A percentile compares a stretch with the other conserved stretches of the same genome.
Conservation (phyloP, 2,329 filamentous ascomycete genomes). For the Ophiostoma sp. region DNA sequence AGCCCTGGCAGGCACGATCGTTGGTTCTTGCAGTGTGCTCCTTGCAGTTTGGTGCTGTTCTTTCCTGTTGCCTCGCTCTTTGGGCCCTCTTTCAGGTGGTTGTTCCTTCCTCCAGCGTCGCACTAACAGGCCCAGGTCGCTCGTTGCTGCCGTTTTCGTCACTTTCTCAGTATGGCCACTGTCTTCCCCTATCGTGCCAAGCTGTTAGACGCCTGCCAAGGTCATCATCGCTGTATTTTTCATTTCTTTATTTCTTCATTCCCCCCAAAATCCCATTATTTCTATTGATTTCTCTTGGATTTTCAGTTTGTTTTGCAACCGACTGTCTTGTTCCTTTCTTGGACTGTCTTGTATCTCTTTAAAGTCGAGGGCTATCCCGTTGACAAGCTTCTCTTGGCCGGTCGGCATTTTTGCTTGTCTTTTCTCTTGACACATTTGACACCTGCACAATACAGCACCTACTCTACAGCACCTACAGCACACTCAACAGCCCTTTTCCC, state of each 20-base stretch:
- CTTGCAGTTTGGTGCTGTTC: neutral
- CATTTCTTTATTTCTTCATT: neutral
- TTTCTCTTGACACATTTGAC: neutral
- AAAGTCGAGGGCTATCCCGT: slow-evolving; percentile 9
- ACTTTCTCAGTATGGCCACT: neutral
- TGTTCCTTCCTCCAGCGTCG: neutral
- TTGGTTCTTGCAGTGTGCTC: neutral
- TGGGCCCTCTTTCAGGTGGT: neutral
- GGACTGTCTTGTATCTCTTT: slow-evolving; percentile 1
- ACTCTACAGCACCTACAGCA: neutral
- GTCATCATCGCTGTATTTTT: neutral
- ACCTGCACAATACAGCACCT: too few relatives aligned
- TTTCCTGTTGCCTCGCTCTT: neutral
- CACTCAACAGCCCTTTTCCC: neutral
- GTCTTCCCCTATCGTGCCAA: neutral
- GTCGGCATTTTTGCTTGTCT: neutral
- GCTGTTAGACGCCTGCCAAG: slow-evolving; percentile 16
- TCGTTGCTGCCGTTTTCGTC: slow-evolving; percentile 10
- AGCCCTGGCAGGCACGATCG: slow-evolving; percentile 4
- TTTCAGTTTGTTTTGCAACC: neutral
- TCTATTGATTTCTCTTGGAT: neutral
- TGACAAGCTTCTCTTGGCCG: slow-evolving; percentile 23
- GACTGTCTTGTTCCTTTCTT: slow-evolving; percentile 6
- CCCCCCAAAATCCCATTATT: neutral
- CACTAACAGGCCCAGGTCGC: neutral